Evolutionary conservation across 2,329 filamentous ascomycete species (phyloP), one percentile per base, ranked within the genome.

Genomic region (Clonostachys rhizophaga): DNA sequence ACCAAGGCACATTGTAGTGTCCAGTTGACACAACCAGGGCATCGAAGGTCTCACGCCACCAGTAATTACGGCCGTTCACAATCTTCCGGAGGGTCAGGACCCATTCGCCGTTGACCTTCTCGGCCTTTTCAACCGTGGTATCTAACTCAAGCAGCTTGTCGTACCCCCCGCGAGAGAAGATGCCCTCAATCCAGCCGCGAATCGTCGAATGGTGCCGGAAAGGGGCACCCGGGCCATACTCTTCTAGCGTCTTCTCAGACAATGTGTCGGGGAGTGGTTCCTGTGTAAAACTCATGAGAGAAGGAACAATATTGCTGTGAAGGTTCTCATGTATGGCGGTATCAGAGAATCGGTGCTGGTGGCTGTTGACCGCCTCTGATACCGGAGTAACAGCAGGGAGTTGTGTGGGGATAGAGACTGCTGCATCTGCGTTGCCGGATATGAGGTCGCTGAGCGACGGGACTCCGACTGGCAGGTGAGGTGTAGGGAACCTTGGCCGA

Each of bases 11-110:
- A 34, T 67, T 74, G 52, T 79, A 84, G 52, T 83, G 80, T 0
- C 81, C 81, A 34, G 70, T 79, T 2, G 79, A 81, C 4, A 85
- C 72, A 1, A 84, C 66, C 0, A 84, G 69, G 0, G 78, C 81
- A 54, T 85, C 81, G 47, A 84, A 84, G 18, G 64, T 65, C 56
- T 86, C 83, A 0, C 63, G 64, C 81, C 81, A 84, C 81, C 83
- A 86, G 49, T 76, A 74, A 53, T 84, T 78, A 37, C 62, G 59
- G 12, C 59, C 49, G 2, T 58, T 53, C 4, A 64, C 64, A 4
- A 62, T 58, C 45, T 66, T 60, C 11, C 61, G 58, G 20, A 86
- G 56, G 1, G 72, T 75, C 4, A 83, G 53, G 36, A 67, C 68
- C 81, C 74, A 85, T 60, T 75, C 74, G 0, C 60, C 53, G 1